phyloP scores from a whole-genome alignment of 768 basidiomycete species.

The Auriscalpium microsporum region DNA sequence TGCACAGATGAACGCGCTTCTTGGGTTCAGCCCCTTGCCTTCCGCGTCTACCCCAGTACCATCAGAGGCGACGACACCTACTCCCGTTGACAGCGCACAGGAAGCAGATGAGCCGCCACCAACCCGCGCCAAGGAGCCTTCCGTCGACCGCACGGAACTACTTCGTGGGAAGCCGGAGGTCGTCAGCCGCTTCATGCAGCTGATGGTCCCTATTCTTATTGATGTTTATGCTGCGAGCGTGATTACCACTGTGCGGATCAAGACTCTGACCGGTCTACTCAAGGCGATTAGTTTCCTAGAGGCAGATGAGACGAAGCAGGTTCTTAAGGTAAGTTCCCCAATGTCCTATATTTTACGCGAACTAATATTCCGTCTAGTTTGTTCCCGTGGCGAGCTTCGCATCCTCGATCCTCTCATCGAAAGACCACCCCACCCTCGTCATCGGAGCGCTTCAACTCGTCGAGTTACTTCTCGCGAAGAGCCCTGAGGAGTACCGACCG shows the following conservation, averaged over 20 bases:
- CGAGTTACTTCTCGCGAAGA: conserved; percentile 79
- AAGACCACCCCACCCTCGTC: conserved; percentile 81
- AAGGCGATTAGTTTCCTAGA: conserved; percentile 90
- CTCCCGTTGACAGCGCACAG: conserved; percentile 20
- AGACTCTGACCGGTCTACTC: conserved; percentile 79
- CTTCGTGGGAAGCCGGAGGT: conserved; percentile 67
- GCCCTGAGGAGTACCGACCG: conserved; percentile 77
- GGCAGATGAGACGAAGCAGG: conserved; percentile 59
- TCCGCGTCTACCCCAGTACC: conserved; percentile 20
- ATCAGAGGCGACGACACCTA: conserved; percentile 27
- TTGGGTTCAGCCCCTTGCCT: neutral
- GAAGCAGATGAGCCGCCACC: conserved; percentile 9
- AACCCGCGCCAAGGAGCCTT: conserved; percentile 25
- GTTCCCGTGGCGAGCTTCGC: conserved; percentile 95
- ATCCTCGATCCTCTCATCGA: conserved; percentile 86
- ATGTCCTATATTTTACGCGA: neutral
- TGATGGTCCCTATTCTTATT: conserved; percentile 88
- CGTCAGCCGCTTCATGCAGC: conserved; percentile 76
- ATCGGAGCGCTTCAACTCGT: conserved; percentile 89
- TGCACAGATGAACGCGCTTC: conserved; percentile 4
- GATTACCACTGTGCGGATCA: conserved; percentile 74
- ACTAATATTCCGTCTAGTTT: conserved; percentile 39
- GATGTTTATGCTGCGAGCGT: conserved; percentile 99
- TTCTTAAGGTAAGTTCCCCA: conserved; percentile 60
- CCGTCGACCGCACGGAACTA: conserved; percentile 59